Evolutionary conservation across 306 rosid genomes (phyloP).

Genomic region (Prunus kanzakura): DNA sequence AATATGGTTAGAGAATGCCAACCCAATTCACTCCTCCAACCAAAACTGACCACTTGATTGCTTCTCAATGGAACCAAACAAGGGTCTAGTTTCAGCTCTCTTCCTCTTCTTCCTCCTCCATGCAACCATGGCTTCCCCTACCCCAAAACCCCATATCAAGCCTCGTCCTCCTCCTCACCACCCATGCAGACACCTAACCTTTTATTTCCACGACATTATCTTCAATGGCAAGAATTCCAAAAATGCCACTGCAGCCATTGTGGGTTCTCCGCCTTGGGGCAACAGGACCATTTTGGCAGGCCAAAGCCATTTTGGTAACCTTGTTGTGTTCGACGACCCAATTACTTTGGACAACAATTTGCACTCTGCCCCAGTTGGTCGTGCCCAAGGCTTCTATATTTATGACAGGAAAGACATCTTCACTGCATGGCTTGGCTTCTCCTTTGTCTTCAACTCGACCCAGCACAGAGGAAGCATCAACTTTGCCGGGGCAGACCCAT

Average conservation of each 20-base stretch:
- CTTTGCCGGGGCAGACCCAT: slow-evolving; percentile 66
- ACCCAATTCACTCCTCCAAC: not conserved
- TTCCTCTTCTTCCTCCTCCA: slow-evolving; percentile 15
- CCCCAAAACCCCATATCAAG: not conserved
- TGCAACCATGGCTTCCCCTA: slow-evolving; percentile 10
- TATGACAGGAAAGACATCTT: slow-evolving; percentile 54
- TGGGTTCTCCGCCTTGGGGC: slow-evolving; percentile 40
- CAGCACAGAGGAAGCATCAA: slow-evolving; percentile 49
- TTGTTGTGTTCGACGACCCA: slow-evolving; percentile 77
- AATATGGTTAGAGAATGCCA: not conserved
- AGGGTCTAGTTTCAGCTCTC: not conserved
- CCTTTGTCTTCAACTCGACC: slow-evolving; percentile 63
- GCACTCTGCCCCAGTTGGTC: slow-evolving; percentile 54
- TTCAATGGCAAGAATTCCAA: slow-evolving; percentile 38
- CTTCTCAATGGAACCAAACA: not conserved
- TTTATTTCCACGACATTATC: slow-evolving; percentile 59
- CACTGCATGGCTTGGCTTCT: slow-evolving; percentile 67
- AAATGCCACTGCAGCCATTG: slow-evolving; percentile 34
- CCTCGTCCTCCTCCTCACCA: slow-evolving; percentile 5
- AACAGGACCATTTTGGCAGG: slow-evolving; percentile 47
- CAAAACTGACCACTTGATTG: not conserved
- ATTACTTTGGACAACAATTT: slow-evolving; percentile 63
- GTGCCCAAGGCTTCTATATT: slow-evolving; percentile 73
- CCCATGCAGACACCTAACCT: slow-evolving; percentile 53
- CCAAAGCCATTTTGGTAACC: slow-evolving; percentile 55